Conservation (phyloP, 305 asterid species). For the Fraxinus sp. region DNA sequence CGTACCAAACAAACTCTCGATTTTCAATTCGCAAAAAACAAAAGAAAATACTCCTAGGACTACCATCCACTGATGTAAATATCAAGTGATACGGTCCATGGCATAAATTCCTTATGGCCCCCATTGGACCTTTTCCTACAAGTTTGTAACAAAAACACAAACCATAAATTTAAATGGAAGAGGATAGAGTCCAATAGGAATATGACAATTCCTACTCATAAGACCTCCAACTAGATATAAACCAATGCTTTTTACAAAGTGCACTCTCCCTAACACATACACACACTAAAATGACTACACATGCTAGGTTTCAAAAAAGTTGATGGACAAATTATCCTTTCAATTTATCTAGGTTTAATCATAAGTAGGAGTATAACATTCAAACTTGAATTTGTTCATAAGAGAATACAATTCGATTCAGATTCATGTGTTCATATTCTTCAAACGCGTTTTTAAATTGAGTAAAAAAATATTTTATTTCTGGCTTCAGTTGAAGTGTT, state of each 20-base stretch:
- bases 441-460: not conserved
- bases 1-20: not conserved
- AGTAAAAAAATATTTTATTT: not conserved
- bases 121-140: slow-evolving; percentile 3
- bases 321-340: not conserved
- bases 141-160: not conserved
- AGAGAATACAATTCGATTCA: not conserved
- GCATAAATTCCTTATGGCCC: slow-evolving; percentile 21
- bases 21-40: not conserved
- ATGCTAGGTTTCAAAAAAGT: not conserved
- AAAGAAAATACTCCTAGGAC: not conserved
- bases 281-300: slow-evolving; percentile 8
- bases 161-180: not conserved
- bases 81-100: slow-evolving; percentile 19
- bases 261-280: not conserved
- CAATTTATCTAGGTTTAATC: not conserved
- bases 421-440: not conserved
- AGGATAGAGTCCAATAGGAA: slow-evolving; percentile 19
- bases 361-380: not conserved
- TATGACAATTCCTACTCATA: slow-evolving; percentile 18
- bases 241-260: slow-evolving; percentile 24
- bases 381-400: not conserved
- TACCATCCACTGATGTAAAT: not conserved
- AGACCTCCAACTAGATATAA: slow-evolving; percentile 22
- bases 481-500: not conserved